These are phyloP conservation scores for Proliferodiscus dingleyae DNA, from an alignment of 2,329 filamentous ascomycete species.

Conservation along the genomic window DNA sequence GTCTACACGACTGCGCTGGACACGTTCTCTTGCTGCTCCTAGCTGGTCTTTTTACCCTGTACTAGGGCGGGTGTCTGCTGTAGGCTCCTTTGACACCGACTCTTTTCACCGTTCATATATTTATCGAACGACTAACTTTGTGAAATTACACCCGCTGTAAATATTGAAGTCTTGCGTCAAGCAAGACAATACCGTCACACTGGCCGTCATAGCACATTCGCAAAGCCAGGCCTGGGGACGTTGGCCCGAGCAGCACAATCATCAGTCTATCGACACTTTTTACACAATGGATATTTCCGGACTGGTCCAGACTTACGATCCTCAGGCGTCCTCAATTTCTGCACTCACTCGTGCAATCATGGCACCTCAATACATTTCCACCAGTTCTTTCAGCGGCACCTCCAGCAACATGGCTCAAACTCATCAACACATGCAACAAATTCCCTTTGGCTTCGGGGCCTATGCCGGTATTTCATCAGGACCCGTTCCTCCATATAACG, in stretches of 20 bases:
- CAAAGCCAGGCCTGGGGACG: constrained; percentile 49
- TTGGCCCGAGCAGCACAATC: constrained; percentile 42
- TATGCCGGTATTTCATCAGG: constrained; percentile 29
- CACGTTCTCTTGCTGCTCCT: not conserved
- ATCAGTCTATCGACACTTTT: constrained; percentile 21
- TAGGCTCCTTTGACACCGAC: no score
- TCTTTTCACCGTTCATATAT: constrained; percentile 1
- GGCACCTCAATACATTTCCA: constrained; percentile 44
- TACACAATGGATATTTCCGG: constrained; percentile 40
- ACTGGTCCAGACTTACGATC: constrained; percentile 45
- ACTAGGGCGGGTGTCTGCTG: no score
- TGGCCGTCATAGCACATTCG: constrained; percentile 46
- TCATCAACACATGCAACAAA: constrained; percentile 32
- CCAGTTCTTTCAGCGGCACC: constrained; percentile 40
- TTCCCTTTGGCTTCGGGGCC: constrained; percentile 39
- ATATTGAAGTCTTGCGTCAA: constrained; percentile 27
- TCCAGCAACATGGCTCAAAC: constrained; percentile 39
- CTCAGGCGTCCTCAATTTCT: constrained; percentile 33
- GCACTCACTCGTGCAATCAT: constrained; percentile 41
- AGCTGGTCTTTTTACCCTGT: not conserved
- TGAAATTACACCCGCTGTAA: not conserved
- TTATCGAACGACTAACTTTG: not conserved
- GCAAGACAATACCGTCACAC: constrained; percentile 34
- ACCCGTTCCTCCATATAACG: constrained; percentile 24
- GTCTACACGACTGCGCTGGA: not conserved